Evolutionary conservation across 345 rosid species (phyloP).

Genomic region (Murraya paniculata): DNA sequence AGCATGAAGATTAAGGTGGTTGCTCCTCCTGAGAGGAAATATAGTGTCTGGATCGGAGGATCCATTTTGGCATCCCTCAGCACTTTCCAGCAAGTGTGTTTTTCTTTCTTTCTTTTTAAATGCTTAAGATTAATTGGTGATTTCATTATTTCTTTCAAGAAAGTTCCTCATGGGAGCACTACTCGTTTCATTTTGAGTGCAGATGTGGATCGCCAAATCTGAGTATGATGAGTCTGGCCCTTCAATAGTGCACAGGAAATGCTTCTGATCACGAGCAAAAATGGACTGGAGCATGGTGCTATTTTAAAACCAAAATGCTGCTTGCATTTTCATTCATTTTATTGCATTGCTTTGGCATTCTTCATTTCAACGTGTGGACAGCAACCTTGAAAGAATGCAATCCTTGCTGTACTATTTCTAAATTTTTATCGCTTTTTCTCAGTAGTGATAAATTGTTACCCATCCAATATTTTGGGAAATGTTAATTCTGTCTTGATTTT

Average conservation of each 20-base stretch:
- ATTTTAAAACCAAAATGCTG: conserved; percentile 16
- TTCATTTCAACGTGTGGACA: conserved; percentile 14
- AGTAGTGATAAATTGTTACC: conserved; percentile 13
- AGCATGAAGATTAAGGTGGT: conserved; percentile 78
- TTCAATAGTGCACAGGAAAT: conserved; percentile 58
- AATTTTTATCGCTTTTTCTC: not conserved
- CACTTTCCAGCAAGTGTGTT: conserved; percentile 62
- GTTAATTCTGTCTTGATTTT: not conserved
- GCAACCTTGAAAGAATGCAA: conserved; percentile 13
- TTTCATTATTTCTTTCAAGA: not conserved
- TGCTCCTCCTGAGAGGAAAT: conserved; percentile 78
- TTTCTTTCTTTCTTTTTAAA: not conserved
- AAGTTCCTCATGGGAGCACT: not conserved
- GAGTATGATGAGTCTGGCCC: conserved; percentile 66
- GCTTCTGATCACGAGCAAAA: conserved; percentile 33
- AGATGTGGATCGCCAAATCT: conserved; percentile 64
- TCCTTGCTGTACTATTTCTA: conserved; percentile 11
- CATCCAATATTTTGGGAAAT: not conserved
- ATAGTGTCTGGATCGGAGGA: conserved; percentile 74
- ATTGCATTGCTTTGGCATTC: not conserved
- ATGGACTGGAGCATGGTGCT: not conserved
- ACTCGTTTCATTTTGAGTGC: not conserved
- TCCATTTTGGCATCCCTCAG: conserved; percentile 74
- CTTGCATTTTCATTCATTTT: conserved; percentile 18
- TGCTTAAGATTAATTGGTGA: not conserved